These are phyloP conservation scores for Intubia oerlemansii DNA, from an alignment of 2,329 filamentous ascomycete species.

Conservation along the genomic window DNA sequence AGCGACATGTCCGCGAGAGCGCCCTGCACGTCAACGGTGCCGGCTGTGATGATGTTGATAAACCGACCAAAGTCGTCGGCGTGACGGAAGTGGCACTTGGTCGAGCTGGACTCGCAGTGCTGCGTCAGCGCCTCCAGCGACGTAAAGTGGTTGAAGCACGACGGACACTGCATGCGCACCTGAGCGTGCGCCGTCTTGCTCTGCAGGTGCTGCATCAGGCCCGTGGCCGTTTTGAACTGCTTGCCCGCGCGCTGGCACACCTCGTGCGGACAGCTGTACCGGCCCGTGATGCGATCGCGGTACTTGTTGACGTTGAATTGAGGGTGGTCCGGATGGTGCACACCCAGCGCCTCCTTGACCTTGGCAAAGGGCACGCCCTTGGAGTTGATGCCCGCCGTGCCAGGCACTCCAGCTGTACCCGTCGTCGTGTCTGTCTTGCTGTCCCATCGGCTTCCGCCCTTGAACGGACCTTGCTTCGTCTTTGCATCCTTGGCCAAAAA, in stretches of 20 bases:
- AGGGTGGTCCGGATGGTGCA: constrained; percentile 3
- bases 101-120: constrained; percentile 24
- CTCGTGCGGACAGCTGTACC: constrained; percentile 31
- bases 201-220: constrained; percentile 21
- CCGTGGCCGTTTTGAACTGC: constrained; percentile 14
- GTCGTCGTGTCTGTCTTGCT: neutral
- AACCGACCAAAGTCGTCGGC: constrained; percentile 17
- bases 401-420: neutral
- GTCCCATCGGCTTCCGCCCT: too few relatives aligned
- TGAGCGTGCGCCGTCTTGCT: constrained; percentile 18
- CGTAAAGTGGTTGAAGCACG: constrained; percentile 20
- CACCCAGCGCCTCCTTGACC: neutral
- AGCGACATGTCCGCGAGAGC: constrained; percentile 14
- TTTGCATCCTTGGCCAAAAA: too few relatives aligned
- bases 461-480: too few relatives aligned
- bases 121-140: constrained; percentile 20
- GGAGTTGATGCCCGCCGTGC: neutral
- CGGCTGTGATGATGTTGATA: constrained; percentile 18
- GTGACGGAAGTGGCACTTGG: constrained; percentile 21
- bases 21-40: constrained; percentile 15
- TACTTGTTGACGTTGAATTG: constrained; percentile 26
- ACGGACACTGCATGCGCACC: constrained; percentile 19
- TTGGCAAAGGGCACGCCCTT: neutral
- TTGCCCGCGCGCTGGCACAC: constrained; percentile 22
- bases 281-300: constrained; percentile 17